Conservation (phyloP, 2,329 filamentous ascomycete genomes). For the Microsporum ferrugineum region DNA sequence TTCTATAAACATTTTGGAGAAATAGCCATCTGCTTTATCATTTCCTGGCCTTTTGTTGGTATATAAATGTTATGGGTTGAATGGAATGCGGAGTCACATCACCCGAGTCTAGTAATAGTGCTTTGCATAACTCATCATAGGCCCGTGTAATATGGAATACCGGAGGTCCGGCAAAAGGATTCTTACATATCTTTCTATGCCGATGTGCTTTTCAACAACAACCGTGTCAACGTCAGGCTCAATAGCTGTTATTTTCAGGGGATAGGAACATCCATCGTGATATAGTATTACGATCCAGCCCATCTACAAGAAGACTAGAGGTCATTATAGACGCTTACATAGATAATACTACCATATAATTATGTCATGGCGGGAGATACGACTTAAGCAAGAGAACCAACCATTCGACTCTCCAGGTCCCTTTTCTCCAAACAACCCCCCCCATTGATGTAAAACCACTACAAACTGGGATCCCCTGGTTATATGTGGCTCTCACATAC, state of each 20-base stretch:
- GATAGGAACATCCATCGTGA: too few species aligned
- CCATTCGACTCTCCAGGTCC: too few species aligned
- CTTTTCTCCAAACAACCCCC: too few species aligned
- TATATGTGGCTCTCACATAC: too few species aligned
- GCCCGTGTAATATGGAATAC: background rate
- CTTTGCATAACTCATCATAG: background rate
- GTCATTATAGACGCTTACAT: too few species aligned
- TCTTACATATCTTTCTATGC: background rate
- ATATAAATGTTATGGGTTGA: background rate
- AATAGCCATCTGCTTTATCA: background rate
- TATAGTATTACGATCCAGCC: too few species aligned
- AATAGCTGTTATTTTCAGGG: background rate
- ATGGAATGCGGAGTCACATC: background rate
- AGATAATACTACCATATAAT: too few species aligned
- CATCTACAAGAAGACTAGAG: too few species aligned
- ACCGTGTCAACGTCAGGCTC: background rate
- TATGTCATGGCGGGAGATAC: too few species aligned
- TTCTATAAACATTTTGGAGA: background rate
- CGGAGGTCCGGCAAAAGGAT: background rate
- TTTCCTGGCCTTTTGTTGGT: background rate
- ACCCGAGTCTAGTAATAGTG: background rate
- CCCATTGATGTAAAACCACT: too few species aligned
- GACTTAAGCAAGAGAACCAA: too few species aligned
- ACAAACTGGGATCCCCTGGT: too few species aligned
- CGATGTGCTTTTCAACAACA: background rate